These are phyloP conservation scores for Solanum lycopersicoides DNA, from an alignment of 257 asterid species.

Conservation along the genomic window DNA sequence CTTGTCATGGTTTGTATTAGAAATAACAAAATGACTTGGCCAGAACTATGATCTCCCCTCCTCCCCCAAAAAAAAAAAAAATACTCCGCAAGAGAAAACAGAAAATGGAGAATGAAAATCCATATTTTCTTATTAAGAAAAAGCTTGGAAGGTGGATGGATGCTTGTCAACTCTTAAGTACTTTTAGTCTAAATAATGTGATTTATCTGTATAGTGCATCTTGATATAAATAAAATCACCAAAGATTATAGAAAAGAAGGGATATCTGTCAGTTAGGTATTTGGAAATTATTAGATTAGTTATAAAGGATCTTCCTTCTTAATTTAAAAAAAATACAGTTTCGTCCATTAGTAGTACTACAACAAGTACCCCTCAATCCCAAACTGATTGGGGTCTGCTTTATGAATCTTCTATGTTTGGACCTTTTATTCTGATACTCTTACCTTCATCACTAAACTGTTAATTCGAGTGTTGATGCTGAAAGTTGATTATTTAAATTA, in stretches of 20 bases:
- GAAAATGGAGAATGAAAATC: background rate
- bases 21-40: background rate
- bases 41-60: background rate
- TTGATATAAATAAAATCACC: background rate
- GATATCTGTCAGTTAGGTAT: background rate
- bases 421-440: background rate
- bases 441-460: background rate
- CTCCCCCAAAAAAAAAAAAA: background rate
- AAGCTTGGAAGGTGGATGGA: background rate
- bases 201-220: background rate
- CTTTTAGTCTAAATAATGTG: background rate
- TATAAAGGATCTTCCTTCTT: background rate
- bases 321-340: background rate
- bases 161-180: background rate
- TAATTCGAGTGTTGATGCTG: background rate
- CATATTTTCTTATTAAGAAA: background rate
- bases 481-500: background rate
- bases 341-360: background rate
- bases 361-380: background rate
- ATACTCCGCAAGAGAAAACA: background rate
- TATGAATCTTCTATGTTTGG: background rate
- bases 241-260: background rate
- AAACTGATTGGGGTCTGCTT: background rate
- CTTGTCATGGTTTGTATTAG: background rate
- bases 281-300: background rate